Evolutionary conservation across 495 filamentous ascomycete species (phyloP), one percentile per base, ranked within the genome.

Genomic region (Hyaloscypha finlandica): DNA sequence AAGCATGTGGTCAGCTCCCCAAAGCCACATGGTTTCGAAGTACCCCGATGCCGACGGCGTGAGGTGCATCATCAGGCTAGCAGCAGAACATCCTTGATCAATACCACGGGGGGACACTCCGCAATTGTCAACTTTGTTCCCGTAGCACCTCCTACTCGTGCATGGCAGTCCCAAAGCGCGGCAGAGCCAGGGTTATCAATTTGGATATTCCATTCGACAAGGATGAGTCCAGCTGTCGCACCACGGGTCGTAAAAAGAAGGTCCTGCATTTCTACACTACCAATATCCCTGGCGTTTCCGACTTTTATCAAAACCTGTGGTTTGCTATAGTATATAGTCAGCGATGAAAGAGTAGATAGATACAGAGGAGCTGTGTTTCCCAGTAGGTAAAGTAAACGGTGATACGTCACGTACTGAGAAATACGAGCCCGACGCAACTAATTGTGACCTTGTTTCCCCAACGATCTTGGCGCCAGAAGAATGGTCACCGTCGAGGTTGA

Each of bases 151-250:
- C 90, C 85, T 45, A 87, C 79, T 35, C 91, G 89, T 74, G 87
- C 85, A 72, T 93, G 91, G 1, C 87, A 84, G 71, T 94, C 91
- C 65, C 81, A 81, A 48, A 82, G 73, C n/a, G 84, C 88, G 42
- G 83, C 77, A 14, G 87, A 87, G 2, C 68, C 71, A 14, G n/a
- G 37, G 12, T 6, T 45, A 6, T 9, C 45, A 8, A 64, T 70
- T 12, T 59, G 31, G 3, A 74, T 63, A 63, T 80, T 80, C 71
- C 76, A 80, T 54, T 80, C 67, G 51, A 71, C 33, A 11, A 69
- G 51, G 52, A 69, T 61, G 1, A 58, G 19, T 48, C 70, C 67
- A 2, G 67, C 58, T 33, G 56, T 61, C 4, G 62, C 39, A 35
- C 67, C 69, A 62, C 22, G 2, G 70, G 75, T 56, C 73, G 74